Evolutionary conservation across 495 filamentous ascomycete species (phyloP).

Genomic region (Rusavskia elegans): DNA sequence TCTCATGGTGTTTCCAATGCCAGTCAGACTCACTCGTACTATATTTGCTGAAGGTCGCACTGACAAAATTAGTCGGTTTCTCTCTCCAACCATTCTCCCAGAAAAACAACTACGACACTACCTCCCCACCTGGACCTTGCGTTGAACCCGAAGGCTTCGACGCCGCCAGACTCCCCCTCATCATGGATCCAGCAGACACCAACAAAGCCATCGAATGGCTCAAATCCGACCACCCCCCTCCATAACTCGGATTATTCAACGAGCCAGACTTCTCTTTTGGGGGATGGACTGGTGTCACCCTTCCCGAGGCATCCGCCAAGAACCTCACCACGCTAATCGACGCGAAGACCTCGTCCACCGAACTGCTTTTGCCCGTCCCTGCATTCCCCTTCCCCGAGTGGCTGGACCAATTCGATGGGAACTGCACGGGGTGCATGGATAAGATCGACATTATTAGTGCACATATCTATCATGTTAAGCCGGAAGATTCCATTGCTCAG

Average conservation of each 20-base stretch:
- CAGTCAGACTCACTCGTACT: constrained; percentile 1
- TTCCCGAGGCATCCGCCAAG: constrained; percentile 2
- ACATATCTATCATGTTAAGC: constrained; percentile 9
- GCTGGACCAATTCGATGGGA: constrained; percentile 7
- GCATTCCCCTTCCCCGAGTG: constrained; percentile 4
- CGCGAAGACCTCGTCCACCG: neutral
- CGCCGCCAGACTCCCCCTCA: constrained; percentile 8
- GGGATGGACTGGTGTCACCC: constrained; percentile 3
- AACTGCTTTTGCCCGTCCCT: constrained; percentile 8
- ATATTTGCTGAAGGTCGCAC: neutral
- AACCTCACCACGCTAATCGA: constrained; percentile 1
- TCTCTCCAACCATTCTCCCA: constrained; percentile 3
- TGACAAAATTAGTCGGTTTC: constrained; percentile 10
- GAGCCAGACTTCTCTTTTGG: constrained; percentile 12
- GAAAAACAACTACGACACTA: constrained; percentile 1
- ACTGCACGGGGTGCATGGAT: constrained; percentile 10
- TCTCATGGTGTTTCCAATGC: constrained; percentile 6
- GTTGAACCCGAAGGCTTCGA: constrained; percentile 1
- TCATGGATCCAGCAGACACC: constrained; percentile 10
- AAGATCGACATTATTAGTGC: constrained; percentile 8
- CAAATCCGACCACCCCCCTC: constrained; percentile 2
- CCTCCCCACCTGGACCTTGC: neutral
- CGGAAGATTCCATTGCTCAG: neutral
- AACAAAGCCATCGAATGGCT: constrained; percentile 1
- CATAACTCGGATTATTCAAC: constrained; percentile 13